Conservation (phyloP, 768 basidiomycete species). For the Lyophyllum semitale region DNA sequence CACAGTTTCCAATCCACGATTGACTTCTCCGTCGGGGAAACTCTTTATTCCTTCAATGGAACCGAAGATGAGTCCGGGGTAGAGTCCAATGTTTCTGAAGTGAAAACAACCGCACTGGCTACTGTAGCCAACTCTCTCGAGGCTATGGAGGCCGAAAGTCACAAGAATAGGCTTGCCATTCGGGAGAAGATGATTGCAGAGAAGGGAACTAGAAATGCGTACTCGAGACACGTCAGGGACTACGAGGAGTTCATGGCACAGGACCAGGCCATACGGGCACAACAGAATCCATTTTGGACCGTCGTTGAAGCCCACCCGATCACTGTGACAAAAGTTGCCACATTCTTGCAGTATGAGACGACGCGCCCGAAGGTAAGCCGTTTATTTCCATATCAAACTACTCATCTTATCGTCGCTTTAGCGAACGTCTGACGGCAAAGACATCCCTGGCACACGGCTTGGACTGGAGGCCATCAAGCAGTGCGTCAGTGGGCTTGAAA, state of each 20-base stretch:
- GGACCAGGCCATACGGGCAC: slow-evolving; percentile 12
- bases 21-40: no score
- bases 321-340: slow-evolving; percentile 26
- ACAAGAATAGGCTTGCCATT: not conserved
- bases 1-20: no score
- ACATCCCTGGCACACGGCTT: not conserved
- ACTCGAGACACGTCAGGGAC: slow-evolving; percentile 22
- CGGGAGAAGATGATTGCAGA: slow-evolving; percentile 6
- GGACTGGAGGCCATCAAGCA: slow-evolving; percentile 1
- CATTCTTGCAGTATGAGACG: slow-evolving; percentile 31
- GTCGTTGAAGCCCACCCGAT: slow-evolving; percentile 28
- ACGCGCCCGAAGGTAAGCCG: slow-evolving; percentile 27
- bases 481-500: slow-evolving; percentile 1
- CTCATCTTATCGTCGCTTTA: not conserved
- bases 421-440: not conserved
- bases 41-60: no score
- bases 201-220: slow-evolving; percentile 25
- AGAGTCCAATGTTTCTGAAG: no score
- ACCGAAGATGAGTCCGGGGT: no score
- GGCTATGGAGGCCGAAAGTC: not conserved
- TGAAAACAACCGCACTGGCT: no score
- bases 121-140: not conserved
- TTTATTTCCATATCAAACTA: not conserved
- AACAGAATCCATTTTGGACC: slow-evolving; percentile 1
- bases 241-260: slow-evolving; percentile 25